A percentile compares a stretch with the other conserved stretches of the same genome.
Evolutionary conservation across 352 stramenopile species (phyloP).

Genomic region (Phytopythium delawarense): DNA sequence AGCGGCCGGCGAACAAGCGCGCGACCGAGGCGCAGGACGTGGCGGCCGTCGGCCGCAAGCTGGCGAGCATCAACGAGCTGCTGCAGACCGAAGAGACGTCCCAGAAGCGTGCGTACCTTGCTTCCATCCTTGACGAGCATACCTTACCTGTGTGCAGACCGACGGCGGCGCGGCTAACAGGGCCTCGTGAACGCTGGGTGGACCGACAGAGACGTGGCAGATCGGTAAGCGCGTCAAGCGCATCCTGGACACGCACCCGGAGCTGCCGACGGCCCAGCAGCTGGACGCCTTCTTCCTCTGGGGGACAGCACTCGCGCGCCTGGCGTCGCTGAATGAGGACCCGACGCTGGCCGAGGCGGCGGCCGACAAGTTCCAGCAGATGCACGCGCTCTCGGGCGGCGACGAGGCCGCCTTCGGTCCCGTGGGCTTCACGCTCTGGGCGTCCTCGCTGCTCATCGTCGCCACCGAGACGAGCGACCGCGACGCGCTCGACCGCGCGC

Average conservation of each 20-base stretch:
- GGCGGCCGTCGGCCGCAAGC: conserved; percentile 23
- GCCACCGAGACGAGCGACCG: conserved; percentile 63
- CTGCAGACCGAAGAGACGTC: conserved; percentile 64
- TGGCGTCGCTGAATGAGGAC: conserved; percentile 76
- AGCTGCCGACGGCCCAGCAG: conserved; percentile 45
- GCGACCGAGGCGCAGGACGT: neutral
- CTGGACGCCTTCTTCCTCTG: conserved; percentile 80
- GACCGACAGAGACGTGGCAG: conserved; percentile 68
- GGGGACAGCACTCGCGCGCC: conserved; percentile 66
- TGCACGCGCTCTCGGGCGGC: conserved; percentile 40
- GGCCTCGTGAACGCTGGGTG: neutral
- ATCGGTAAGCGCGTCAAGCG: conserved; percentile 83
- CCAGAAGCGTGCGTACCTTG: conserved; percentile 53
- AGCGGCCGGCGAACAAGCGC: conserved; percentile 5
- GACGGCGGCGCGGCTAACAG: neutral
- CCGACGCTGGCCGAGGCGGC: conserved; percentile 63
- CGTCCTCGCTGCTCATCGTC: conserved; percentile 69
- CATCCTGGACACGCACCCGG: conserved; percentile 56
- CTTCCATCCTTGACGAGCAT: neutral
- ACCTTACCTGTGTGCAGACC: neutral
- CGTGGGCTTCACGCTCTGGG: conserved; percentile 77
- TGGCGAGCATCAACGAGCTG: conserved; percentile 47
- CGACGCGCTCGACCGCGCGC: conserved; percentile 49
- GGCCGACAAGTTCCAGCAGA: conserved; percentile 81
- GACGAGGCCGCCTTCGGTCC: conserved; percentile 63